Evolutionary conservation across 805 yeast species (phyloP).

Genomic region (Vanderwaltozyma verrucispora): DNA sequence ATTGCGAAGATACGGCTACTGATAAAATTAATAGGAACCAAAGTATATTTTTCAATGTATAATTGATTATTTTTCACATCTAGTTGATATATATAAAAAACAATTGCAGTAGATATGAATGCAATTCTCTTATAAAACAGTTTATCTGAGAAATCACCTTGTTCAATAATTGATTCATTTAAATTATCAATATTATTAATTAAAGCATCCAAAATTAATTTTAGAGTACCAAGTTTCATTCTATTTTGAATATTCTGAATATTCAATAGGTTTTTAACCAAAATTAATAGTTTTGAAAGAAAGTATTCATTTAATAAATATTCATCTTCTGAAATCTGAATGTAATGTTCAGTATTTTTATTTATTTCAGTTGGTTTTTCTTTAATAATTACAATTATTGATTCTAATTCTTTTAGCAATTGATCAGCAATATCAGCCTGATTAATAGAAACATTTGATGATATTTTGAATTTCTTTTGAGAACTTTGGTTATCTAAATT

Average conservation of each 20-base stretch:
- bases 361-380: conserved; percentile 4
- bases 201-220: conserved; percentile 12
- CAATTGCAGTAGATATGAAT: conserved; percentile 28
- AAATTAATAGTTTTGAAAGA: conserved; percentile 9
- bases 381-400: conserved; percentile 6
- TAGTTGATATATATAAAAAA: conserved; percentile 34
- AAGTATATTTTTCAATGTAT: conserved; percentile 36
- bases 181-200: conserved; percentile 11
- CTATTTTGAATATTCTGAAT: conserved; percentile 7
- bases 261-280: conserved; percentile 12
- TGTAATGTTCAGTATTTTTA: conserved; percentile 15
- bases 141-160: neutral
- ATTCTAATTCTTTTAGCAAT: conserved; percentile 14
- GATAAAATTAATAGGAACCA: conserved; percentile 33
- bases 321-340: conserved; percentile 3
- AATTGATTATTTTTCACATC: conserved; percentile 35
- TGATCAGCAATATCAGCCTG: conserved; percentile 13
- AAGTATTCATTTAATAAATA: conserved; percentile 9
- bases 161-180: conserved; percentile 1
- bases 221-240: conserved; percentile 6
- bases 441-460: conserved; percentile 16
- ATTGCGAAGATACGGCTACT: conserved; percentile 23
- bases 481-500: neutral
- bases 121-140: conserved; percentile 17
- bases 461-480: conserved; percentile 11